phyloP scores from a whole-genome alignment of 768 basidiomycete species.

The Boletus subcaerulescens region DNA sequence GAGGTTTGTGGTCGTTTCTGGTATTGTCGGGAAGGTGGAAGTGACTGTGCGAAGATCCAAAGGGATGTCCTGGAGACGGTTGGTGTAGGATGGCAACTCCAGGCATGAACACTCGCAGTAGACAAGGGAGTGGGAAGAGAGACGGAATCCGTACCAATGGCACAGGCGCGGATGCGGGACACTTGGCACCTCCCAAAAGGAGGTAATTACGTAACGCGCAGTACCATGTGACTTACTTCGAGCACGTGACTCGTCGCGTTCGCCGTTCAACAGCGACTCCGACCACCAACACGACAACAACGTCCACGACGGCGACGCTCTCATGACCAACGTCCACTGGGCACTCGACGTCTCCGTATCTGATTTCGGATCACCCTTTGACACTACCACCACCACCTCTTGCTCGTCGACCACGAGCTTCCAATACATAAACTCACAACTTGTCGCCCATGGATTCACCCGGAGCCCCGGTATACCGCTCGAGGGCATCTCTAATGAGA shows the following conservation, averaged over 20 bases:
- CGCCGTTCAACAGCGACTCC: conserved; percentile 12
- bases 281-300: conserved; percentile 10
- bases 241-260: conserved; percentile 30
- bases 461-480: conserved; percentile 62
- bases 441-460: conserved; percentile 78
- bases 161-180: conserved; percentile 12
- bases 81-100: conserved; percentile 41
- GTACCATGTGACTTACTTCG: conserved; percentile 7
- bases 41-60: conserved; percentile 30
- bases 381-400: conserved; percentile 45
- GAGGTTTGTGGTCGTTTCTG: conserved; percentile 13
- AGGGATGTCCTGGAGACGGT: conserved; percentile 28
- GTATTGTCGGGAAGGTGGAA: conserved; percentile 11
- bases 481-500: conserved; percentile 55
- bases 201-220: conserved; percentile 29
- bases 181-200: not conserved
- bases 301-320: conserved; percentile 13
- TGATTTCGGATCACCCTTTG: conserved; percentile 42
- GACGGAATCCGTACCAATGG: not conserved
- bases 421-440: conserved; percentile 79
- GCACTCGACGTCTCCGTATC: conserved; percentile 43
- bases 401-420: conserved; percentile 56
- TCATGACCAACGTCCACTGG: conserved; percentile 45
- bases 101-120: conserved; percentile 36
- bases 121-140: not conserved